phyloP scores from a whole-genome alignment of 1,139 yeast genomes.

The Arxiozyma slooffiae region DNA sequence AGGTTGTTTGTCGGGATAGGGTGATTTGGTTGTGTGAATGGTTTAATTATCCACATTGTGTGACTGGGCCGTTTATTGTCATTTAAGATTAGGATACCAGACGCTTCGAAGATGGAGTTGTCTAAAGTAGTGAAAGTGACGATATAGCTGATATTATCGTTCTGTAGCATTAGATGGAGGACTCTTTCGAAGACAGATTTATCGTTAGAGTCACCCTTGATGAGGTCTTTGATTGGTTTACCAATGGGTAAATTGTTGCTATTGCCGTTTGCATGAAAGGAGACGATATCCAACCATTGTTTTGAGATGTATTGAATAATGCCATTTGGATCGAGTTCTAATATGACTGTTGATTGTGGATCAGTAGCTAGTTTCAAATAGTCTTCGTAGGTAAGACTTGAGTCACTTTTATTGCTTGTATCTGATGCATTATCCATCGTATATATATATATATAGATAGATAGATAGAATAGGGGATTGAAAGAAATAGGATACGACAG shows the following conservation, averaged over 20 bases:
- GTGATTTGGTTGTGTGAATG: slow-evolving; percentile 42
- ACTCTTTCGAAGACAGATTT: slow-evolving; percentile 61
- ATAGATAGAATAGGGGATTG: too few species aligned
- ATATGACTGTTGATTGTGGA: slow-evolving; percentile 67
- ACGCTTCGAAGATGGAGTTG: slow-evolving; percentile 72
- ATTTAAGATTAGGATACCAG: slow-evolving; percentile 78
- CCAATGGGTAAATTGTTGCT: slow-evolving; percentile 4
- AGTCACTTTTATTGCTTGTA: slow-evolving; percentile 2
- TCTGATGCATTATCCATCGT: background rate
- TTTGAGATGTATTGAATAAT: slow-evolving; percentile 62
- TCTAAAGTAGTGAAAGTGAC: slow-evolving; percentile 43
- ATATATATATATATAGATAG: too few species aligned
- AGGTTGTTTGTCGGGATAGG: slow-evolving; percentile 34
- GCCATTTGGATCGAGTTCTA: slow-evolving; percentile 77
- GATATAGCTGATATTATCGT: slow-evolving; percentile 57
- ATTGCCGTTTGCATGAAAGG: background rate
- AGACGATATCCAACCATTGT: slow-evolving; percentile 59
- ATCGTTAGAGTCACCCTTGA: slow-evolving; percentile 62
- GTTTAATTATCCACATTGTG: slow-evolving; percentile 89
- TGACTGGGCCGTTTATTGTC: slow-evolving; percentile 53
- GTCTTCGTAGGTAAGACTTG: slow-evolving; percentile 19
- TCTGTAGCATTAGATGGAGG: slow-evolving; percentile 50
- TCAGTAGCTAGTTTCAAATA: slow-evolving; percentile 42
- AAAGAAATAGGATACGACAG: too few species aligned
- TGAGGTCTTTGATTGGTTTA: slow-evolving; percentile 54